These are phyloP conservation scores for Aspergillus piperis DNA, from an alignment of 2,329 filamentous ascomycete genomes.

Conservation along the genomic window DNA sequence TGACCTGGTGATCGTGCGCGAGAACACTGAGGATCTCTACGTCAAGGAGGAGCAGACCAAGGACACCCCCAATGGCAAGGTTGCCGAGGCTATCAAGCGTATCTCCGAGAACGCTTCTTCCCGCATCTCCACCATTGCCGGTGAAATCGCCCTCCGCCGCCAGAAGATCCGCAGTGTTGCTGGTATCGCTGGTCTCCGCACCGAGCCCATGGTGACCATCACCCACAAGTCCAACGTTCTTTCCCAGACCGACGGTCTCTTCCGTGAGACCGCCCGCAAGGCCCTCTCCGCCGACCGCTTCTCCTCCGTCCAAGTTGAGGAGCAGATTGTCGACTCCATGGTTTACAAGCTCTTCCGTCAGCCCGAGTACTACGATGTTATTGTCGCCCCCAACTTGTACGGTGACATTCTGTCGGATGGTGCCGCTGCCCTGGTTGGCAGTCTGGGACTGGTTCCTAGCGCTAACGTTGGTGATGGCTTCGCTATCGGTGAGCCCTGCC, in stretches of 20 bases:
- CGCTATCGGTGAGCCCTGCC: constrained; percentile 96
- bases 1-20: constrained; percentile 96
- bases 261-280: constrained; percentile 75
- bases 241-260: constrained; percentile 93
- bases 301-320: constrained; percentile 70
- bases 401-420: constrained; percentile 96
- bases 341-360: constrained; percentile 99
- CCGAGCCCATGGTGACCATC: constrained; percentile 79
- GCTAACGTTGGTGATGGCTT: constrained; percentile 95
- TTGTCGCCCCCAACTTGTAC: constrained; percentile 96
- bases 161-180: constrained; percentile 71
- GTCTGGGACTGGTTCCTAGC: constrained; percentile 85
- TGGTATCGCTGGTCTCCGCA: constrained; percentile 56
- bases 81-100: constrained; percentile 96
- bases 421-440: constrained; percentile 89
- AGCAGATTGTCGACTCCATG: constrained; percentile 99
- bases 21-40: constrained; percentile 98
- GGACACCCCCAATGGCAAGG: constrained; percentile 70
- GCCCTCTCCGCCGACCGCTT: constrained; percentile 70
- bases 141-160: constrained; percentile 86
- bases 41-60: constrained; percentile 94
- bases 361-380: constrained; percentile 92
- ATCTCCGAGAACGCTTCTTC: constrained; percentile 83
- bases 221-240: constrained; percentile 99
- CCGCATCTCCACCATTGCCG: constrained; percentile 89